Base-by-base conservation (phyloP, 2,329 filamentous ascomycete genomes). In the Hirsutella minnesotensis region DNA sequence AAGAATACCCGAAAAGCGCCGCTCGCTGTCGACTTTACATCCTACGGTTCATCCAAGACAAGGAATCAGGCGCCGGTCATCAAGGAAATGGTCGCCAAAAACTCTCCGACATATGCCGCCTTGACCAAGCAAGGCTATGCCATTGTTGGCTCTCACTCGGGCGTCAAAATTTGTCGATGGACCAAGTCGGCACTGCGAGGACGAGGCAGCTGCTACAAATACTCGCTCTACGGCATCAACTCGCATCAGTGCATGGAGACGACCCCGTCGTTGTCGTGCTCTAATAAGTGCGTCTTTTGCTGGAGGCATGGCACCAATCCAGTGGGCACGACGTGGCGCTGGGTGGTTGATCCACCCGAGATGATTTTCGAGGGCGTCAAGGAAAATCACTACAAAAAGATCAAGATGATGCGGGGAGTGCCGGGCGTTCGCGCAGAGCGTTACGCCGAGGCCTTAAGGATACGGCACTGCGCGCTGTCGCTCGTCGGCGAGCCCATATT, bases 181-280 rank as follows among this genome's bases (percentile, higher is more conserved):
- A 96, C 92, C 9, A 98, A 98, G 65, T 95, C 89, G 2, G 90
- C 90, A 9, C 79, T 96, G 1, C 85, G 90, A 33, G 90, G 90
- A 12, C 82, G 90, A 34, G 92, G 90, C 4, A 94, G 86, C 20
- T 98, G 90, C 69, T 98, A 98, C 73, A 96, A 98, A 58, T 95
- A 80, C 63, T 94, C 86, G 0, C 94, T 98, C 62, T 98, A 98
- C 62, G 90, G 90, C 39, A 98, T 98, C 61, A 79, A 84, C 50
- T 95, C 89, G 0, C 92, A 98, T 58, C 83, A 94, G 47, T 98
- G 90, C 64, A 98, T 98, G 92, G 90, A 98, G 65, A 90, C 90
- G 2, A 96, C 90, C 0, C 90, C 90, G 0, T 95, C 89, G 0
- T 76, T 98, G 4, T 94, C 87, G 9, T 98, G 90, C 71, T 92